Percentiles rank a stretch among this genome's conserved stretches.
Evolutionary conservation across 768 basidiomycete species (phyloP).

Genomic region (Termitomyces sp.): DNA sequence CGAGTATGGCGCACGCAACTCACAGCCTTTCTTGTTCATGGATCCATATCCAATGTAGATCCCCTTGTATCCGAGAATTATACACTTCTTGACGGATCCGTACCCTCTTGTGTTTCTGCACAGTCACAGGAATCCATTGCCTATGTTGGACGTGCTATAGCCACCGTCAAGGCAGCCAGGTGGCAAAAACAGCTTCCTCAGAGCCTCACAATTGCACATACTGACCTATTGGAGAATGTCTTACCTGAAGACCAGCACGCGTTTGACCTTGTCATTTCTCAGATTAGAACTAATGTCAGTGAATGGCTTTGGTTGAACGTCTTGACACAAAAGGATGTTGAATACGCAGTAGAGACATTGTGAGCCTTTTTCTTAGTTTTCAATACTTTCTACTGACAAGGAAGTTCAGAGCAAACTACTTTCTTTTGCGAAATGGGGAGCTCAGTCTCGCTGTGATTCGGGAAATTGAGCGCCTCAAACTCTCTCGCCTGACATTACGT

Average conservation of each 20-base stretch:
- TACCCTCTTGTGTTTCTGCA: conserved; percentile 72
- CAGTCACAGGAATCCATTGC: conserved; percentile 78
- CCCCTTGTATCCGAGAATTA: conserved; percentile 65
- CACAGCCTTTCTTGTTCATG: conserved; percentile 74
- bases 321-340: conserved; percentile 77
- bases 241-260: conserved; percentile 73
- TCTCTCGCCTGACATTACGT: conserved; percentile 69
- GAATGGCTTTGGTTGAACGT: conserved; percentile 96
- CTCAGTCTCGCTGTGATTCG: conserved; percentile 81
- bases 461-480: conserved; percentile 82
- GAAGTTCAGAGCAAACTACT: conserved; percentile 73
- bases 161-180: conserved; percentile 75
- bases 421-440: conserved; percentile 85
- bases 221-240: conserved; percentile 59
- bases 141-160: conserved; percentile 85
- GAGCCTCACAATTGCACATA: conserved; percentile 61
- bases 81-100: conserved; percentile 56
- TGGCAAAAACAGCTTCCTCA: conserved; percentile 78
- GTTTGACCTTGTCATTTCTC: conserved; percentile 71
- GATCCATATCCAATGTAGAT: conserved; percentile 67
- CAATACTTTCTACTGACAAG: conserved; percentile 9
- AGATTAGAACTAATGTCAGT: conserved; percentile 77
- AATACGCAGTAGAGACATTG: conserved; percentile 83
- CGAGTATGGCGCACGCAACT: conserved; percentile 82
- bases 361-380: conserved; percentile 34